phyloP scores from a whole-genome alignment of 129 eudicot species.

The Arctium minus region DNA sequence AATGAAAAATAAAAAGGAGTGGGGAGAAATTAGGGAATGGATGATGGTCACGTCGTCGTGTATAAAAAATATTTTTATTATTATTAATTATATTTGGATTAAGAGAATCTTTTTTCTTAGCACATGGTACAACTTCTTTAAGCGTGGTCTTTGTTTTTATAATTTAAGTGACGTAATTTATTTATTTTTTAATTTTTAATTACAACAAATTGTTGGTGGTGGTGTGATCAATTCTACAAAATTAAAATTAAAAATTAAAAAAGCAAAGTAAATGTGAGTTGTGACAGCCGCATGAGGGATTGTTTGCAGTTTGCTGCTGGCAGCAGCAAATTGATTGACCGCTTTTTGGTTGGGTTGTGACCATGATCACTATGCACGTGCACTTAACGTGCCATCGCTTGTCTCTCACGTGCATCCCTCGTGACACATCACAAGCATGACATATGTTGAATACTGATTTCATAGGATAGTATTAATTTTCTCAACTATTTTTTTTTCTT shows the following conservation, averaged over 20 bases:
- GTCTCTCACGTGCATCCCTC: slow-evolving; percentile 36
- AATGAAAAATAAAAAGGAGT: background rate
- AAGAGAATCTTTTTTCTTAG: background rate
- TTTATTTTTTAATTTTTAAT: background rate
- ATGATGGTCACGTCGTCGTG: slow-evolving; percentile 64
- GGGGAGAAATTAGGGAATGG: slow-evolving; percentile 28
- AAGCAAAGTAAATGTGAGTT: slow-evolving; percentile 1
- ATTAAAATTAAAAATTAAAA: background rate
- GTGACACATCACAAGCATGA: slow-evolving; percentile 14
- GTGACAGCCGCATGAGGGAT: slow-evolving; percentile 30
- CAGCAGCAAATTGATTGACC: slow-evolving; percentile 15
- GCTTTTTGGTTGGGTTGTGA: slow-evolving; percentile 19
- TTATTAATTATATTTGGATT: background rate
- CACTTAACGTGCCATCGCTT: slow-evolving; percentile 30
- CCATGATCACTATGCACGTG: slow-evolving; percentile 36
- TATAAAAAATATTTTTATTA: background rate
- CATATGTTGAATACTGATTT: background rate
- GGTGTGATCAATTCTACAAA: background rate
- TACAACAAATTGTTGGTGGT: background rate
- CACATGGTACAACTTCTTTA: slow-evolving; percentile 13
- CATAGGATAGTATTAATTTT: no score
- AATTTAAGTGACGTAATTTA: background rate
- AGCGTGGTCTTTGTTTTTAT: slow-evolving; percentile 13
- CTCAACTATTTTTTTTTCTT: no score
- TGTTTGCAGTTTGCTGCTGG: slow-evolving; percentile 8